Percentiles rank a stretch among this genome's conserved stretches.
Conservation (phyloP, 768 basidiomycete species). For the Tulasnella sp. region DNA sequence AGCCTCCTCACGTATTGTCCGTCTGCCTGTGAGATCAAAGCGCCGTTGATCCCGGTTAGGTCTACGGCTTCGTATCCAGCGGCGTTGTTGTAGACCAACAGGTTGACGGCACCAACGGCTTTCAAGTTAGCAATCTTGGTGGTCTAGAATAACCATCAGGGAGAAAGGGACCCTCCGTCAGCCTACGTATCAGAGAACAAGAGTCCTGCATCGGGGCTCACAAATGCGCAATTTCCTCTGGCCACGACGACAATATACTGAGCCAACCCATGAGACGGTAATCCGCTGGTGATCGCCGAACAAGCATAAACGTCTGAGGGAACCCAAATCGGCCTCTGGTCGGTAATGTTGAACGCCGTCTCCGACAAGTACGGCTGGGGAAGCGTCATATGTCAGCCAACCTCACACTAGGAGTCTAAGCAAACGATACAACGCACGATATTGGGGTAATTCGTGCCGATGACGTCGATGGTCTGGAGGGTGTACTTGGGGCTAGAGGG, state of each 20-base stretch:
- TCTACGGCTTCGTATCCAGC: not conserved
- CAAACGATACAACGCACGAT: slow-evolving; percentile 22
- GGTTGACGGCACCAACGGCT: slow-evolving; percentile 19
- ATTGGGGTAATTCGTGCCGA: slow-evolving; percentile 27
- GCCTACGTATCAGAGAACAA: not conserved
- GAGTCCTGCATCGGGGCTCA: not conserved
- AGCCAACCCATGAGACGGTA: slow-evolving; percentile 25
- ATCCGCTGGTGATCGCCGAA: slow-evolving; percentile 25
- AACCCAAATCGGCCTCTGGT: slow-evolving; percentile 30
- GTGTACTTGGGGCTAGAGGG: not conserved
- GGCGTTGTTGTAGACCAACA: slow-evolving; percentile 18
- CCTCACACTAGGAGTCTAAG: too few species aligned
- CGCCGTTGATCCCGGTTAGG: slow-evolving; percentile 1
- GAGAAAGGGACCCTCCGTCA: not conserved
- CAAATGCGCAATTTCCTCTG: slow-evolving; percentile 30
- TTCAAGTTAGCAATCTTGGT: slow-evolving; percentile 26
- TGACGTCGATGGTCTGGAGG: slow-evolving; percentile 12
- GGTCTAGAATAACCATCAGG: not conserved
- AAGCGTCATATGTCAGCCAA: not conserved
- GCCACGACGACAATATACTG: slow-evolving; percentile 30
- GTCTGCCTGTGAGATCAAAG: slow-evolving; percentile 17
- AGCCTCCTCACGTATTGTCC: slow-evolving; percentile 6
- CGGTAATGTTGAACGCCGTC: slow-evolving; percentile 25
- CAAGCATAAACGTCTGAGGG: slow-evolving; percentile 31
- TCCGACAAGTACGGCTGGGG: slow-evolving; percentile 29